A percentile compares a stretch with the other conserved stretches of the same genome.
phyloP scores from a whole-genome alignment of 768 basidiomycete genomes.

The Boletus rex-veris region DNA sequence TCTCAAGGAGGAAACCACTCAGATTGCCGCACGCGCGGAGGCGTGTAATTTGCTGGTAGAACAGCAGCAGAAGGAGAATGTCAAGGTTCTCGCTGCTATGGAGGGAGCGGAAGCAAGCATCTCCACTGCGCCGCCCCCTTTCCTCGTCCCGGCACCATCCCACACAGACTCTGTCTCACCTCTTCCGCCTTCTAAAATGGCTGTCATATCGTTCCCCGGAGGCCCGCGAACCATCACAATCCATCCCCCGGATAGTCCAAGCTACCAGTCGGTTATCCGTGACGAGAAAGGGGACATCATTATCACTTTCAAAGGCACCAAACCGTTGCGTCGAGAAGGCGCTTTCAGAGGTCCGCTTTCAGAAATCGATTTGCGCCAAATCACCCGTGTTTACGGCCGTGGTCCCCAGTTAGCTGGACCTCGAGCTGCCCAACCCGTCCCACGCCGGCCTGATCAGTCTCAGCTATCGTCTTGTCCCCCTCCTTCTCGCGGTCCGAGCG shows the following conservation, averaged over 20 bases:
- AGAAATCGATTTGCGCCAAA: slow-evolving; percentile 2
- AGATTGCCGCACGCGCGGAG: slow-evolving; percentile 1
- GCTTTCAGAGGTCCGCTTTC: slow-evolving; percentile 15
- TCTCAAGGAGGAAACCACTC: slow-evolving; percentile 8
- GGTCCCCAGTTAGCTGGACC: not conserved
- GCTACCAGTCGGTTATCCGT: slow-evolving; percentile 10
- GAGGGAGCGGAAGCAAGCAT: not conserved
- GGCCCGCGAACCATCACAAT: slow-evolving; percentile 22
- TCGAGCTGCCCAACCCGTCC: not conserved
- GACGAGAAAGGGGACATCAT: slow-evolving; percentile 19
- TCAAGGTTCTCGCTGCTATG: not conserved
- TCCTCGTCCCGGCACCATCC: not conserved
- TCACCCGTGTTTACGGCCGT: slow-evolving; percentile 13
- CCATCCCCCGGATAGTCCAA: slow-evolving; percentile 15
- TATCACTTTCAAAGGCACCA: slow-evolving; percentile 6
- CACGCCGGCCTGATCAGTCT: slow-evolving; percentile 12
- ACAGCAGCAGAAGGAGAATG: slow-evolving; percentile 8
- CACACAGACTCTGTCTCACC: not conserved
- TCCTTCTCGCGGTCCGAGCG: not conserved
- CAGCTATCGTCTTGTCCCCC: not conserved
- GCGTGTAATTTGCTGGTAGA: not conserved
- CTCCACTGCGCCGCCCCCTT: not conserved
- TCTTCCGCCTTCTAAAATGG: not conserved
- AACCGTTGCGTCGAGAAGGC: slow-evolving; percentile 19
- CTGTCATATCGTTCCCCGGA: slow-evolving; percentile 17